Evolutionary conservation across 306 rosid genomes (phyloP), one percentile per base, ranked within the genome.

Genomic region (Cucumis cinereus): DNA sequence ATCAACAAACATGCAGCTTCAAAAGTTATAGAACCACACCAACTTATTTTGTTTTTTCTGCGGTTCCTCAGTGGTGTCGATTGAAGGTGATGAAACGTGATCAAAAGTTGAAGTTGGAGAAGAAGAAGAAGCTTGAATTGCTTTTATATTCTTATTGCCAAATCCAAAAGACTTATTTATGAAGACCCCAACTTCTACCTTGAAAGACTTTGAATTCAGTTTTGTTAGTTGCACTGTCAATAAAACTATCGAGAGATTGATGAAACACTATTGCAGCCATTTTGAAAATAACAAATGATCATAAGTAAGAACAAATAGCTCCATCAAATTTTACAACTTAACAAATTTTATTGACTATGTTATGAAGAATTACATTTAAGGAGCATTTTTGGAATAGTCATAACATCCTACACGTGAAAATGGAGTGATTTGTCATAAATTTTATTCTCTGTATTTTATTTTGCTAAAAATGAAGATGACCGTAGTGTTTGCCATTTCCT

Each of bases 211-310:
- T 14, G 83, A 54, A 64, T 56, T 77, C 80, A 90, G 85, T 75
- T 83, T 87, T 69, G 86, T 63, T 87, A 62, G n/a, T 78, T 9
- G 81, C 47, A 36, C 74, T 77, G 38, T 72, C 71, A 33, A 79
- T 75, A 75, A 77, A 66, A 72, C 82, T 81, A 61, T 93, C 90
- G 76, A 90, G 74, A 66, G 84, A 81, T 77, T 84, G 95, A 74
- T 83, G 83, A 87, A 77, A 88, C 30, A 77, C 89, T 81, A 88
- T 82, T 76, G 96, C 84, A 62, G 98, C 96, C 99, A 94, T 94
- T 58, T 67, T 94, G 91, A 86, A 87, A 84, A 53, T 73, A 41
- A 55, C 49, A 75, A 58, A 77, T 78, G 2, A 36, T 56, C 77
- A 72, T 85, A 77, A n/a, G 15, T 75, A 54, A 74, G 63, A 16